These are phyloP conservation scores for Geotrichum reessii DNA, from an alignment of 1,139 yeast species.

Conservation along the genomic window DNA sequence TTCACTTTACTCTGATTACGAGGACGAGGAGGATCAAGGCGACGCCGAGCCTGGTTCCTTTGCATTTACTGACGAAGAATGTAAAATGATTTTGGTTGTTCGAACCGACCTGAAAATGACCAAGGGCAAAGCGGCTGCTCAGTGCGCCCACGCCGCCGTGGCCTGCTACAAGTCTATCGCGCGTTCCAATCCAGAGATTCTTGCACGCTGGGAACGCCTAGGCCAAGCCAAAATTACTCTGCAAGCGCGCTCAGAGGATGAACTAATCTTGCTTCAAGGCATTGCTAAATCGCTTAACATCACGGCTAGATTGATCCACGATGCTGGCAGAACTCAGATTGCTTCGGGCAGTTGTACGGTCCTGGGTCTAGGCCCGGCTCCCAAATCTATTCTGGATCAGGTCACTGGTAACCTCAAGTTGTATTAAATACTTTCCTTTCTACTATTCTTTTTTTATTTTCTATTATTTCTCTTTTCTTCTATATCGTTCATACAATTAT, in stretches of 20 bases:
- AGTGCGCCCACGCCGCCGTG: slow-evolving; percentile 95
- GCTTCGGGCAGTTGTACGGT: slow-evolving; percentile 95
- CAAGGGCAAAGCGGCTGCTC: slow-evolving; percentile 96
- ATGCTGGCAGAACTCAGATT: slow-evolving; percentile 95
- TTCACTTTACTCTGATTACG: slow-evolving; percentile 17
- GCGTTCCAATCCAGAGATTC: slow-evolving; percentile 35
- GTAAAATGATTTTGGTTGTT: slow-evolving; percentile 80
- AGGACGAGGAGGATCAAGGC: slow-evolving; percentile 19
- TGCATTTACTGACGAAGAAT: slow-evolving; percentile 59
- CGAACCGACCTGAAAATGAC: slow-evolving; percentile 89
- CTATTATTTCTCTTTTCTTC: neutral
- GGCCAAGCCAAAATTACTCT: slow-evolving; percentile 97
- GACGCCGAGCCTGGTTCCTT: slow-evolving; percentile 20
- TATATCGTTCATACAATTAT: neutral
- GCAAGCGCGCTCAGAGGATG: slow-evolving; percentile 66
- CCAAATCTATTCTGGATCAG: slow-evolving; percentile 71
- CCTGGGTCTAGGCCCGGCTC: slow-evolving; percentile 94
- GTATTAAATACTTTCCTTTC: slow-evolving; percentile 41
- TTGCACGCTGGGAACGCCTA: slow-evolving; percentile 69
- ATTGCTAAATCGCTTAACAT: slow-evolving; percentile 75
- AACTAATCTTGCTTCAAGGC: slow-evolving; percentile 71
- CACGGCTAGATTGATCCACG: slow-evolving; percentile 76
- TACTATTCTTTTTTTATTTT: neutral
- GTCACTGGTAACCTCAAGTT: slow-evolving; percentile 75
- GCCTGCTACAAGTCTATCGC: slow-evolving; percentile 74